Evolutionary conservation across 202 grass and related monocot genomes (phyloP).

Genomic region (Tripidium arundinaceum): DNA sequence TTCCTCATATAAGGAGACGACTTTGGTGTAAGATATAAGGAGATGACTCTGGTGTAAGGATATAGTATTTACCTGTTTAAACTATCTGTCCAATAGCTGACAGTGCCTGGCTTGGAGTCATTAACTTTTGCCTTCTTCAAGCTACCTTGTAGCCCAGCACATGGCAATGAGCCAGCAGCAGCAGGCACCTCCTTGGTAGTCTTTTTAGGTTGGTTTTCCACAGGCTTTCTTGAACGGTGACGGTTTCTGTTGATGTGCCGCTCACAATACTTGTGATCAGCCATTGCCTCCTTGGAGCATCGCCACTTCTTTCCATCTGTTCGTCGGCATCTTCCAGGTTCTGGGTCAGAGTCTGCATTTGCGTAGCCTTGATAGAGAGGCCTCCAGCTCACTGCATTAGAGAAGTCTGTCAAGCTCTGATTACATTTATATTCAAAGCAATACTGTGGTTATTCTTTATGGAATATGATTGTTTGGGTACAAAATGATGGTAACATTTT

Average conservation of each 20-base stretch:
- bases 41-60: neutral
- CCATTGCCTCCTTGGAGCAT: conserved; percentile 86
- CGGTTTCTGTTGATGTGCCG: conserved; percentile 95
- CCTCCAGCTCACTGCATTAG: conserved; percentile 58
- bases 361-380: conserved; percentile 52
- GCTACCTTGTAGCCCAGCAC: conserved; percentile 26
- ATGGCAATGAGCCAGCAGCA: conserved; percentile 8
- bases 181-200: conserved; percentile 31
- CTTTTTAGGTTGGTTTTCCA: conserved; percentile 84
- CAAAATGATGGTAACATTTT: neutral
- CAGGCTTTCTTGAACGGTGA: conserved; percentile 99
- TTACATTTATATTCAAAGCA: conserved; percentile 2
- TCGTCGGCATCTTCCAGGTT: conserved; percentile 92
- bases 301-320: conserved; percentile 99
- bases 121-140: conserved; percentile 51
- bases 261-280: conserved; percentile 97
- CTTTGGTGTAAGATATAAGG: too few relatives aligned
- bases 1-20: neutral
- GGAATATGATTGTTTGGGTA: neutral
- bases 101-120: conserved; percentile 26
- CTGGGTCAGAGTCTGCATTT: conserved; percentile 61
- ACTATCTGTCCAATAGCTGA: conserved; percentile 39
- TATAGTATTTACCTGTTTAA: conserved; percentile 40
- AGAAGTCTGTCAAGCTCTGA: conserved; percentile 8
- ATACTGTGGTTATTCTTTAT: neutral